A percentile compares a stretch with the other conserved stretches of the same genome.
Evolutionary conservation across 805 yeast genomes (phyloP).

Genomic region (Maudiozyma bulderi): DNA sequence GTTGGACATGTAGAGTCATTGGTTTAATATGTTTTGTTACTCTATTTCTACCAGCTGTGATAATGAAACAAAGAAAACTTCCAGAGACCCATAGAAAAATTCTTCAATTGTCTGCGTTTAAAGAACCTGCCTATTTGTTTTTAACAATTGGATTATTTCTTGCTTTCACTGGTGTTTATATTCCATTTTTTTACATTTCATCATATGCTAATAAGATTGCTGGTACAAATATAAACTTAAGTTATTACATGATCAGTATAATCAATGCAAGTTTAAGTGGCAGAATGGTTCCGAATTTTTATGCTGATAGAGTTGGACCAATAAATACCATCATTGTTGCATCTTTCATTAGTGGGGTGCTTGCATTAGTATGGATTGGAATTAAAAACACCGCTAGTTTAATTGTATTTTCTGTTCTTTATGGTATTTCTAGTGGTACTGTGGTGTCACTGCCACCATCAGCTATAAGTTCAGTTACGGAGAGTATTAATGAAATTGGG

Average conservation of each 20-base stretch:
- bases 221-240: neutral
- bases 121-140: neutral
- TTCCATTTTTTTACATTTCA: neutral
- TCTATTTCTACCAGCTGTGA: neutral
- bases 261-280: slow-evolving; percentile 1
- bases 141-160: neutral
- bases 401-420: neutral
- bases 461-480: neutral
- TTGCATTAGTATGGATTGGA: neutral
- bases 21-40: neutral
- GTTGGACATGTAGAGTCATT: neutral
- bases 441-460: slow-evolving; percentile 1
- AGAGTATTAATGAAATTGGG: neutral
- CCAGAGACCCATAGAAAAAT: neutral
- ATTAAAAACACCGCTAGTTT: neutral
- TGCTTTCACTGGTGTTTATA: neutral
- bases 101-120: neutral
- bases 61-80: neutral
- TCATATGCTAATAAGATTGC: neutral
- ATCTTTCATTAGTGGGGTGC: neutral
- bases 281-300: neutral
- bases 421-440: neutral
- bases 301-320: neutral
- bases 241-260: neutral
- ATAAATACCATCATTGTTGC: neutral